These are phyloP conservation scores for Ascoidea rubescens DNA, from an alignment of 805 yeast species.

Conservation along the genomic window DNA sequence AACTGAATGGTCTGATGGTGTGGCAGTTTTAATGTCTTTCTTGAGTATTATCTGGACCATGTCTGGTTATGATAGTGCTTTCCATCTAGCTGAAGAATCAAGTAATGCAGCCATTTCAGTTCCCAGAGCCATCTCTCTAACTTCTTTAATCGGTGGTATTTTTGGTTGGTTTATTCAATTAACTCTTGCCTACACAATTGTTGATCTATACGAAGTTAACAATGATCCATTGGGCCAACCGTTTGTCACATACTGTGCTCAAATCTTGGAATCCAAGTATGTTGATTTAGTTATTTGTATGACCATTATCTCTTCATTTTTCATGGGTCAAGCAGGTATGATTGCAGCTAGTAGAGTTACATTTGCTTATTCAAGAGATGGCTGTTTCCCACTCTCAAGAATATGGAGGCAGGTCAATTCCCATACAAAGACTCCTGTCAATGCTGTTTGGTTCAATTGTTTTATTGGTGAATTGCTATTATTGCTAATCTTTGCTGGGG, in stretches of 20 bases:
- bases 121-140: conserved; percentile 47
- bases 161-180: conserved; percentile 49
- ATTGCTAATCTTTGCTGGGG: conserved; percentile 49
- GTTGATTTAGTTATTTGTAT: conserved; percentile 40
- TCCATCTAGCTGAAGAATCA: conserved; percentile 60
- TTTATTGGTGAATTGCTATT: conserved; percentile 40
- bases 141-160: conserved; percentile 51
- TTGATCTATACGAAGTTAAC: conserved; percentile 44
- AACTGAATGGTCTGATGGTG: conserved; percentile 51
- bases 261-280: conserved; percentile 35
- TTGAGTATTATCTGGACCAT: conserved; percentile 61
- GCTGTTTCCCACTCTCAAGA: conserved; percentile 42
- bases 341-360: conserved; percentile 44
- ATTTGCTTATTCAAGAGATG: conserved; percentile 58
- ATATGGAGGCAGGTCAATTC: conserved; percentile 35
- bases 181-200: conserved; percentile 34
- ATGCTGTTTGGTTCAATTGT: conserved; percentile 45
- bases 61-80: conserved; percentile 55
- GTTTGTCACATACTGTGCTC: conserved; percentile 46
- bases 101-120: conserved; percentile 42
- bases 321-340: conserved; percentile 43
- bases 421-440: conserved; percentile 38
- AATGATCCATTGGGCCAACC: conserved; percentile 41
- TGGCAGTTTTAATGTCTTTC: conserved; percentile 55
- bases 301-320: conserved; percentile 31